A percentile compares a stretch with the other conserved stretches of the same genome.
These are phyloP conservation scores for Populus ilicifolia DNA, from an alignment of 345 rosid species.

Conservation along the genomic window DNA sequence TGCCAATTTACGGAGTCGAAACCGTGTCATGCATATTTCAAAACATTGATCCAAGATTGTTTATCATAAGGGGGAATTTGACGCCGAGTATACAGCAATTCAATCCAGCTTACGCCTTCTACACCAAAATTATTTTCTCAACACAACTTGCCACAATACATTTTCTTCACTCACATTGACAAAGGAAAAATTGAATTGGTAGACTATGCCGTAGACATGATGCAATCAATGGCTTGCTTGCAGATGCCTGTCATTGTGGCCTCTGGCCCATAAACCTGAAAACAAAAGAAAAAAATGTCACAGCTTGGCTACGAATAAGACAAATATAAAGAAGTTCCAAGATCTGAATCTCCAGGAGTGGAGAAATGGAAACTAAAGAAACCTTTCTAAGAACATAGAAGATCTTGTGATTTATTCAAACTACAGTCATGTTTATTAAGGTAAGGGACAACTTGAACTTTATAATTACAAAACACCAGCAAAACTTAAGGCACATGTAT, in stretches of 20 bases:
- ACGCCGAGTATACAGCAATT: background rate
- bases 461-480: background rate
- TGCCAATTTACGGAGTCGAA: background rate
- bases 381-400: background rate
- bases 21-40: background rate
- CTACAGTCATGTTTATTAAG: background rate
- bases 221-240: constrained; percentile 90
- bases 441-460: background rate
- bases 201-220: constrained; percentile 51
- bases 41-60: background rate
- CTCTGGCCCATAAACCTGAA: constrained; percentile 91
- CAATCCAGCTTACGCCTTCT: background rate
- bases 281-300: background rate
- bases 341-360: background rate
- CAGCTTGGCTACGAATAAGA: background rate
- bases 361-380: background rate
- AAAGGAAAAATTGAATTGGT: background rate
- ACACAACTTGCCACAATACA: background rate
- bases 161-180: background rate
- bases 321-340: background rate
- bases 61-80: background rate
- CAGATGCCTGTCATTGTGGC: constrained; percentile 97
- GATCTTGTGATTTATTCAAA: background rate
- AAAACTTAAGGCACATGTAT: background rate
- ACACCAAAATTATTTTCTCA: background rate